Percentiles rank a stretch among this genome's conserved stretches.
Conservation (phyloP, 352 stramenopile species). For the Aphanomyces astaci region DNA sequence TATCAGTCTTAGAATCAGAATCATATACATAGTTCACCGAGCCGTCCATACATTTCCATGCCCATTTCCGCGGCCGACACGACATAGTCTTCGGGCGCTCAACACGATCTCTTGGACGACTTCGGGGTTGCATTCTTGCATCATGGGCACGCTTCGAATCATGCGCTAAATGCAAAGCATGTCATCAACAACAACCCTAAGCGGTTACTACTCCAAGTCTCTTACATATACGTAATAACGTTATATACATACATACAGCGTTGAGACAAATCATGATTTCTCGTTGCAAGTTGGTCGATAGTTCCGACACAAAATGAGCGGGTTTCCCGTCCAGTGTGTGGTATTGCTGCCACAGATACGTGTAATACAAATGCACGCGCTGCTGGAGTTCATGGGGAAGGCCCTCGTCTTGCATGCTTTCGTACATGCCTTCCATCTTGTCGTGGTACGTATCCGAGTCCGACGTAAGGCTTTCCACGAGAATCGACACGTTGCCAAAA, state of each 20-base stretch:
- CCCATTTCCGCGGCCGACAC: slow-evolving; percentile 48
- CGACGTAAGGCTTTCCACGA: slow-evolving; percentile 52
- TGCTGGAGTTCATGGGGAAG: slow-evolving; percentile 39
- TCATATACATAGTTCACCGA: too few species aligned
- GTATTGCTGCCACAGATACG: slow-evolving; percentile 59
- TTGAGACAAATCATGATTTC: slow-evolving; percentile 46
- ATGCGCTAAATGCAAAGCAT: not conserved
- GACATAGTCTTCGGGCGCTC: slow-evolving; percentile 62
- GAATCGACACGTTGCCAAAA: slow-evolving; percentile 52
- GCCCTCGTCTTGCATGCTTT: slow-evolving; percentile 46
- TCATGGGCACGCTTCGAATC: slow-evolving; percentile 39
- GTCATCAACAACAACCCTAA: not conserved
- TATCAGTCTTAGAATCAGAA: too few species aligned
- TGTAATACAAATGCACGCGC: slow-evolving; percentile 64
- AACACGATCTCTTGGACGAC: slow-evolving; percentile 63
- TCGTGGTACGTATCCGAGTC: slow-evolving; percentile 46
- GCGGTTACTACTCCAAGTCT: too few species aligned
- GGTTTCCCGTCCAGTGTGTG: slow-evolving; percentile 51
- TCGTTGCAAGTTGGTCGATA: slow-evolving; percentile 52
- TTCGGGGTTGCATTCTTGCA: slow-evolving; percentile 41
- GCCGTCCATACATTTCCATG: slow-evolving; percentile 57
- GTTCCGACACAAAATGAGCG: slow-evolving; percentile 40
- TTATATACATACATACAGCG: slow-evolving; percentile 3
- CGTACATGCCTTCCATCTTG: slow-evolving; percentile 58
- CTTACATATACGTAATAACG: too few species aligned